Evolutionary conservation across 2,329 filamentous ascomycete genomes (phyloP).

Genomic region (Alternaria sp.): DNA sequence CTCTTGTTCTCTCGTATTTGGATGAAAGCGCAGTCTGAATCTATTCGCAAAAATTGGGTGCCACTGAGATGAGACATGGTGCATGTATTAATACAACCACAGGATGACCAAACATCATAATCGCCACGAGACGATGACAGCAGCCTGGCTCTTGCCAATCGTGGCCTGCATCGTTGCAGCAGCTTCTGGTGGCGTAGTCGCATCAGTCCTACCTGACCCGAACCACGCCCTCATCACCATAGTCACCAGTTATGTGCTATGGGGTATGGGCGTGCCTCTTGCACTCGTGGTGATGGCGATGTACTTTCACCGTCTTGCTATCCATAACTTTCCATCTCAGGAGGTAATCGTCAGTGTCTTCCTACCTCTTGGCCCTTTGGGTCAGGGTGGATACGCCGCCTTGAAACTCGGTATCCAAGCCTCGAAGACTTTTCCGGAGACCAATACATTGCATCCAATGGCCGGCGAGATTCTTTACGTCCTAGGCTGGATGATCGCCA

Average conservation of each 20-base stretch:
- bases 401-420: slow-evolving; percentile 60
- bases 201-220: slow-evolving; percentile 63
- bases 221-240: slow-evolving; percentile 67
- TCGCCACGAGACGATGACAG: slow-evolving; percentile 62
- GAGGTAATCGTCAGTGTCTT: slow-evolving; percentile 74
- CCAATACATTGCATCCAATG: slow-evolving; percentile 46
- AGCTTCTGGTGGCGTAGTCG: slow-evolving; percentile 68
- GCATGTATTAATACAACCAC: neutral
- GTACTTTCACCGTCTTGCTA: slow-evolving; percentile 73
- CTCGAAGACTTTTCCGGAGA: slow-evolving; percentile 52
- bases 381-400: slow-evolving; percentile 70
- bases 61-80: too few species aligned
- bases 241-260: slow-evolving; percentile 70
- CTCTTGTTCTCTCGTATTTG: neutral
- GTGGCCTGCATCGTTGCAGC: slow-evolving; percentile 71
- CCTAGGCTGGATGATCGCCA: slow-evolving; percentile 60
- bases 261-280: slow-evolving; percentile 69
- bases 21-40: neutral
- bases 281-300: slow-evolving; percentile 69
- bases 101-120: slow-evolving; percentile 44
- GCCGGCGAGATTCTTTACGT: slow-evolving; percentile 66
- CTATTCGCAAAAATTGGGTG: too few species aligned
- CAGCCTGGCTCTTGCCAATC: slow-evolving; percentile 70
- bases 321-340: slow-evolving; percentile 70
- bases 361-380: slow-evolving; percentile 71